A percentile compares a stretch with the other conserved stretches of the same genome.
Evolutionary conservation across 805 yeast genomes (phyloP).

Genomic region (Wickerhamomyces sydowiorum): DNA sequence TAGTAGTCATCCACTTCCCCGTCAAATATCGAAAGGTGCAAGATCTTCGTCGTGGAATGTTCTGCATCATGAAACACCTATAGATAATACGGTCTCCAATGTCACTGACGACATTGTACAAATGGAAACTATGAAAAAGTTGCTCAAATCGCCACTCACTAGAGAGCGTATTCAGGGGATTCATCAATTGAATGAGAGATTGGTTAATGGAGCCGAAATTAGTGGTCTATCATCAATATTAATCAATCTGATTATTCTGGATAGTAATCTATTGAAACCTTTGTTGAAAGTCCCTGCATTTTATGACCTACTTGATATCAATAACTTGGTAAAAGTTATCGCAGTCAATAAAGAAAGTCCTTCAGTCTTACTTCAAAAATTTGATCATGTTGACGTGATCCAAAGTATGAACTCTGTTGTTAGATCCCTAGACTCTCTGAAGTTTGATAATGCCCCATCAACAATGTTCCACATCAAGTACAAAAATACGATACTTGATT

Average conservation of each 20-base stretch:
- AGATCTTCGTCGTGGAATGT: slow-evolving; percentile 1
- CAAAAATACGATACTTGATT: slow-evolving; percentile 14
- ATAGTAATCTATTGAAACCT: slow-evolving; percentile 25
- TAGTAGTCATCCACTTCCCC: slow-evolving; percentile 9
- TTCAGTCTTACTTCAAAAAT: slow-evolving; percentile 11
- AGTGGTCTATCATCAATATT: slow-evolving; percentile 14
- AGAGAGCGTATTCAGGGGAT: slow-evolving; percentile 22
- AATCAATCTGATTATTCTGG: slow-evolving; percentile 17
- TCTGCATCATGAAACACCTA: too few relatives aligned
- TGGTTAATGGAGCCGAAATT: neutral
- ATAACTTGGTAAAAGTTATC: slow-evolving; percentile 23
- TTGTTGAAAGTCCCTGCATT: slow-evolving; percentile 22
- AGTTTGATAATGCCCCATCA: slow-evolving; percentile 20
- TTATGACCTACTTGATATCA: slow-evolving; percentile 22
- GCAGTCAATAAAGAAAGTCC: slow-evolving; percentile 24
- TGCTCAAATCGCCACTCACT: slow-evolving; percentile 17
- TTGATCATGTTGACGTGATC: slow-evolving; percentile 7
- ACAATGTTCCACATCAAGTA: slow-evolving; percentile 21
- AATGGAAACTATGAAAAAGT: slow-evolving; percentile 3
- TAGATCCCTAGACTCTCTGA: slow-evolving; percentile 11
- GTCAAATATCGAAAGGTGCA: slow-evolving; percentile 13
- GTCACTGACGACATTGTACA: neutral
- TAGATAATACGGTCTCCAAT: neutral
- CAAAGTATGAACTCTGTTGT: slow-evolving; percentile 14
- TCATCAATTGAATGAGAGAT: slow-evolving; percentile 4